Evolutionary conservation across 306 rosid species (phyloP).

Genomic region (Myrica gale): DNA sequence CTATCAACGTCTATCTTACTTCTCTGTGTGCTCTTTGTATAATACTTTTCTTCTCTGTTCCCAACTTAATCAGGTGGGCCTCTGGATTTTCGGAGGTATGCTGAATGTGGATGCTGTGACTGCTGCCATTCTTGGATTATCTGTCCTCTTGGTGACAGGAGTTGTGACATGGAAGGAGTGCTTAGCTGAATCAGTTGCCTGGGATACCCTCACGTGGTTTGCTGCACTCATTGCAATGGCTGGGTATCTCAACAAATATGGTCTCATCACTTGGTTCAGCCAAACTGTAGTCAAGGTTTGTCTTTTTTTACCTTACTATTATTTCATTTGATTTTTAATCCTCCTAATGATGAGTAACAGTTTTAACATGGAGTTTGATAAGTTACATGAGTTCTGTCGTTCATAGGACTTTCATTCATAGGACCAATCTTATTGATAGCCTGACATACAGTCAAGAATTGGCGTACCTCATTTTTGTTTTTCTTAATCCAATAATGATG

Average conservation of each 20-base stretch:
- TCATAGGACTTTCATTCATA: background rate
- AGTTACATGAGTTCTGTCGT: background rate
- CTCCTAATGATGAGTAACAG: background rate
- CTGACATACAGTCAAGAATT: background rate
- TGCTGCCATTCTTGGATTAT: conserved; percentile 89
- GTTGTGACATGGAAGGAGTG: conserved; percentile 99
- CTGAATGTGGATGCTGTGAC: conserved; percentile 83
- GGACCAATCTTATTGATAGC: background rate
- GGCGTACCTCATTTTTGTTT: background rate
- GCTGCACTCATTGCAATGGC: conserved; percentile 99
- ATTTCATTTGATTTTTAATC: conserved; percentile 1
- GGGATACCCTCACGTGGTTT: conserved; percentile 99
- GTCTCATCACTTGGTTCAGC: conserved; percentile 98
- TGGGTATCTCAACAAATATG: conserved; percentile 97
- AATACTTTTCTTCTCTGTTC: conserved; percentile 13
- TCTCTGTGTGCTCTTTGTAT: conserved; percentile 4
- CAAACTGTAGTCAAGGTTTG: conserved; percentile 89
- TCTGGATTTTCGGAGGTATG: conserved; percentile 88
- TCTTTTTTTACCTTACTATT: conserved; percentile 23
- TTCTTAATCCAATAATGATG: background rate
- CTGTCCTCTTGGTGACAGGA: conserved; percentile 86
- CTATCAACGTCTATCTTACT: background rate
- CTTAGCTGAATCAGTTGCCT: conserved; percentile 92
- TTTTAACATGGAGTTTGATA: background rate
- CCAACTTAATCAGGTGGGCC: conserved; percentile 66